Percentiles rank a stretch among this genome's conserved stretches.
Evolutionary conservation across 2,329 filamentous ascomycete genomes (phyloP).

Genomic region (Cercospora beticola): DNA sequence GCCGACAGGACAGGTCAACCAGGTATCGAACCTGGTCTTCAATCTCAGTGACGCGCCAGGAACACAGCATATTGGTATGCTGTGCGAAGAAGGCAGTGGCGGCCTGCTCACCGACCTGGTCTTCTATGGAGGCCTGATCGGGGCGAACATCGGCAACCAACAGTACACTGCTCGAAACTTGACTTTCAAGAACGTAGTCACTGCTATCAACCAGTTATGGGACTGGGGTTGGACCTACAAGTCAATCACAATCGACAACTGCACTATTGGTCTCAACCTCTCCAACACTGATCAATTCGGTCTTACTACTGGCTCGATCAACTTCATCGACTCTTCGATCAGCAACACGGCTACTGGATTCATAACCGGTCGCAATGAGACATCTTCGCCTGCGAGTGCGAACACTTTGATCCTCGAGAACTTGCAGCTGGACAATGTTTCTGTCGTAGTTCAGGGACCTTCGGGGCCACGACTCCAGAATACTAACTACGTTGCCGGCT

Average conservation of each 20-base stretch:
- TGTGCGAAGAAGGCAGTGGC: conserved; percentile 46
- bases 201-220: background rate
- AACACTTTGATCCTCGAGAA: conserved; percentile 59
- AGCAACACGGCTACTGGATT: conserved; percentile 52
- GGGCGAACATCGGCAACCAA: background rate
- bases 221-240: background rate
- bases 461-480: conserved; percentile 36
- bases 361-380: conserved; percentile 46
- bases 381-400: conserved; percentile 45
- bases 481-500: conserved; percentile 39
- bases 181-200: background rate
- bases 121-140: conserved; percentile 42
- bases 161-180: background rate
- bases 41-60: conserved; percentile 34
- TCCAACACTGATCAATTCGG: conserved; percentile 42
- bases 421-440: conserved; percentile 52
- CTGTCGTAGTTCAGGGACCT: conserved; percentile 44
- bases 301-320: conserved; percentile 55
- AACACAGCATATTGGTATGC: conserved; percentile 50
- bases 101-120: conserved; percentile 49
- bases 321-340: conserved; percentile 57
- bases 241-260: background rate
- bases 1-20: background rate
- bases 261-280: conserved; percentile 30
- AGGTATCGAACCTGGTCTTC: background rate